Conservation (phyloP, 371 early-diverging fungal genomes). For the Apophysomyces ossiformis region DNA sequence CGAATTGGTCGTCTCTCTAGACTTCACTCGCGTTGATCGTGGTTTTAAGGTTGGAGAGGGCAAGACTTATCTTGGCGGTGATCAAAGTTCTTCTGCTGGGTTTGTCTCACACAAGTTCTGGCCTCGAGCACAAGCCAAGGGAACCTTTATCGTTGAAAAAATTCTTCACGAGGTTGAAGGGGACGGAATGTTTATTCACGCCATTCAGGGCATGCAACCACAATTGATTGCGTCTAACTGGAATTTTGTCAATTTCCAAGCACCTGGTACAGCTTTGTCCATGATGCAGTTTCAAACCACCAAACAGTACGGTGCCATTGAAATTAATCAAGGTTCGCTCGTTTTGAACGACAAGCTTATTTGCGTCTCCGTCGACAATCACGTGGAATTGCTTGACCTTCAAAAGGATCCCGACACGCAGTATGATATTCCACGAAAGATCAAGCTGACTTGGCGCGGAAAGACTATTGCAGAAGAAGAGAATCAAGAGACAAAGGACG, state of each 20-base stretch:
- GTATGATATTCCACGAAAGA: constrained; percentile 78
- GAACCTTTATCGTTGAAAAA: constrained; percentile 75
- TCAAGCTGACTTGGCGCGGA: constrained; percentile 77
- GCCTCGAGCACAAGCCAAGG: constrained; percentile 77
- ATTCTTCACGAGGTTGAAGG: constrained; percentile 66
- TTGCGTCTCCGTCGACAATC: constrained; percentile 79
- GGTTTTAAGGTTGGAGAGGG: constrained; percentile 86
- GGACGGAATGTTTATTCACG: constrained; percentile 83
- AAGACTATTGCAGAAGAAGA: constrained; percentile 61
- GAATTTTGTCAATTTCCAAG: constrained; percentile 80
- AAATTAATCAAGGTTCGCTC: constrained; percentile 78
- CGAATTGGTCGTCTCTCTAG: constrained; percentile 68
- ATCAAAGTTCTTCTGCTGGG: constrained; percentile 49
- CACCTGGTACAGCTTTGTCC: constrained; percentile 63
- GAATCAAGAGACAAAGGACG: constrained; percentile 50
- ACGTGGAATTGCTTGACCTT: constrained; percentile 55
- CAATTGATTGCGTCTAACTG: constrained; percentile 86
- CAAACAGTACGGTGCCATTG: constrained; percentile 69
- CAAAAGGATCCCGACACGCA: constrained; percentile 72
- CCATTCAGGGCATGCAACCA: constrained; percentile 84
- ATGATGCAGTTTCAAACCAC: constrained; percentile 86
- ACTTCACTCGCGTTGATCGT: constrained; percentile 66
- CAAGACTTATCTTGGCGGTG: constrained; percentile 71
- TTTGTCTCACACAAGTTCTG: constrained; percentile 81
- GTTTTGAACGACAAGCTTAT: constrained; percentile 69